Conservation (phyloP, 129 eudicot genomes). For the Escallonia herrerae region DNA sequence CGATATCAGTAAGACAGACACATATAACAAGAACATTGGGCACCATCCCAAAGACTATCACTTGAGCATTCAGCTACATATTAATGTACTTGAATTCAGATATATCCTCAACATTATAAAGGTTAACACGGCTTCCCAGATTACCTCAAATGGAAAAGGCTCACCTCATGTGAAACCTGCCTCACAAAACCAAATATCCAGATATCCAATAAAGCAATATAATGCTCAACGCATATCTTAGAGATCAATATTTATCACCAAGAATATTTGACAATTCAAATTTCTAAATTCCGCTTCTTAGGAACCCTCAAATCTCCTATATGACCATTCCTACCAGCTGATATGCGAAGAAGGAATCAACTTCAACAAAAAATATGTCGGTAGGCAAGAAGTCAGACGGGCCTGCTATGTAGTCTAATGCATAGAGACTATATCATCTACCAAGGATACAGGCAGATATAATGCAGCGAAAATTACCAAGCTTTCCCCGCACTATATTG, state of each 20-base stretch:
- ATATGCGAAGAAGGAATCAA: slow-evolving; percentile 13
- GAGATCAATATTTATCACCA: slow-evolving; percentile 3
- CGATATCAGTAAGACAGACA: slow-evolving; percentile 26
- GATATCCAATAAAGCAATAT: slow-evolving; percentile 22
- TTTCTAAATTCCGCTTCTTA: not conserved
- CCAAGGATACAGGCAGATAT: slow-evolving; percentile 14
- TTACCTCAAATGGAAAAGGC: slow-evolving; percentile 10
- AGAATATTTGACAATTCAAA: not conserved
- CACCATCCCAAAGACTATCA: slow-evolving; percentile 5
- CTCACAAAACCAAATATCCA: slow-evolving; percentile 25
- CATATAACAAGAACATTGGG: slow-evolving; percentile 15
- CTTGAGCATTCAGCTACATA: slow-evolving; percentile 15
- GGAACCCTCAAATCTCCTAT: slow-evolving; percentile 9
- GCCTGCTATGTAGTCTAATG: slow-evolving; percentile 40
- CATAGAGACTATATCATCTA: slow-evolving; percentile 18
- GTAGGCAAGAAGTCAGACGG: slow-evolving; percentile 10
- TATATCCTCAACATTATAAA: slow-evolving; percentile 1
- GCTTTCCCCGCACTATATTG: slow-evolving; percentile 15
- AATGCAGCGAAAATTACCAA: slow-evolving; percentile 25
- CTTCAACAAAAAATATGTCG: not conserved
- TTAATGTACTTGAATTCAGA: not conserved
- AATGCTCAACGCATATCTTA: slow-evolving; percentile 4
- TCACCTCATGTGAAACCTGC: slow-evolving; percentile 8
- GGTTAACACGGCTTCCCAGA: slow-evolving; percentile 1
- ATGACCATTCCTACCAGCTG: slow-evolving; percentile 5